A percentile compares a stretch with the other conserved stretches of the same genome.
Evolutionary conservation across 1,284 basidiomycete species (phyloP).

Genomic region (Cutaneotrichosporon cyanovorans): DNA sequence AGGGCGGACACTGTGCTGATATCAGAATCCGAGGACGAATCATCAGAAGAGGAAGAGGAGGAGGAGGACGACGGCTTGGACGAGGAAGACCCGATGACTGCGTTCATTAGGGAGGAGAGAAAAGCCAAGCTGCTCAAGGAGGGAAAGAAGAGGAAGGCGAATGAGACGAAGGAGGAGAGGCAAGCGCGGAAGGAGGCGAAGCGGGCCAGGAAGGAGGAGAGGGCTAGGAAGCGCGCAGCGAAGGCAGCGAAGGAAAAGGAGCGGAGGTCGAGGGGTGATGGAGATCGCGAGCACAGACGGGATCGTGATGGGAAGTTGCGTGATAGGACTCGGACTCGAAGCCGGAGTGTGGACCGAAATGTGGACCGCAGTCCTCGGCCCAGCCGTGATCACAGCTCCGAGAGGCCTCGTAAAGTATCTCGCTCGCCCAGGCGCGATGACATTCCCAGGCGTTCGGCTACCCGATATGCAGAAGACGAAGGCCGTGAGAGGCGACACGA

Average conservation of each 20-base stretch:
- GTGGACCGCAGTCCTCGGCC: no score
- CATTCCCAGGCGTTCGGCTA: no score
- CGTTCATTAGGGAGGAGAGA: slow-evolving; percentile 55
- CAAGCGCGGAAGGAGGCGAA: slow-evolving; percentile 48
- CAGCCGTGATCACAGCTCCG: no score
- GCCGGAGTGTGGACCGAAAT: no score
- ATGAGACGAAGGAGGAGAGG: slow-evolving; percentile 66
- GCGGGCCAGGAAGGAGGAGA: slow-evolving; percentile 41
- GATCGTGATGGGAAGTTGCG: not conserved
- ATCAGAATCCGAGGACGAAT: slow-evolving; percentile 24
- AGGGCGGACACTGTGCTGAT: slow-evolving; percentile 4
- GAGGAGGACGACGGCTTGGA: slow-evolving; percentile 67
- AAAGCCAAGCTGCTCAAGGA: slow-evolving; percentile 14
- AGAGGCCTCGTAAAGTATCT: no score
- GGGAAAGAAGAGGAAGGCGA: slow-evolving; percentile 59
- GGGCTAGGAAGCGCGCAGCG: slow-evolving; percentile 15
- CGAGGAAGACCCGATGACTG: slow-evolving; percentile 95
- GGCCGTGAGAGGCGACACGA: no score
- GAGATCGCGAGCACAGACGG: slow-evolving; percentile 1
- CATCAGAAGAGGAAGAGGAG: slow-evolving; percentile 45
- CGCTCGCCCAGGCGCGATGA: no score
- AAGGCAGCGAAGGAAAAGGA: not conserved
- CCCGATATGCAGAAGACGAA: no score
- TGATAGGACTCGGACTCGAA: slow-evolving; percentile 8
- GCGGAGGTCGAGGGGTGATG: not conserved